Conservation (phyloP, 139 green algal genomes). For the Closterium sp. region DNA sequence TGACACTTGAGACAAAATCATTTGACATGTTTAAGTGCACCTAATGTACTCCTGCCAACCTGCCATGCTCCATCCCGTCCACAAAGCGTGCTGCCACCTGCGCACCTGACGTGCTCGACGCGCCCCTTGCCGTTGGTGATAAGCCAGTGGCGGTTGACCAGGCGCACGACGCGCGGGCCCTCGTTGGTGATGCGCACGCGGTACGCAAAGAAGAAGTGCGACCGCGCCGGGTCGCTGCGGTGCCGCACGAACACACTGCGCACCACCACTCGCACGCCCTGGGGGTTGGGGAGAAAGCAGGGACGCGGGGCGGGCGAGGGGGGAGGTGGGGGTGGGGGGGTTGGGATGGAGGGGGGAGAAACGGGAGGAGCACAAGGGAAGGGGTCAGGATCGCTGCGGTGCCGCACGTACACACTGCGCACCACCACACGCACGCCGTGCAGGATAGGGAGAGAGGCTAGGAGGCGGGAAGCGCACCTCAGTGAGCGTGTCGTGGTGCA, state of each 20-base stretch:
- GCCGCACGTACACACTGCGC: conserved; percentile 56
- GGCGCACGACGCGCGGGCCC: conserved; percentile 52
- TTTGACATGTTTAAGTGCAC: no score
- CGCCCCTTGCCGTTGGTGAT: conserved; percentile 63
- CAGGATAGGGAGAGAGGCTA: not conserved
- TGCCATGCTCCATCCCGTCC: conserved; percentile 71
- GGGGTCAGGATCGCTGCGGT: conserved; percentile 46
- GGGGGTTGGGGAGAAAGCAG: no score
- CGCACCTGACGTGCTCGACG: conserved; percentile 63
- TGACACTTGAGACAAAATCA: no score
- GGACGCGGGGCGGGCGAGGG: no score
- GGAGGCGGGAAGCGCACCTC: no score
- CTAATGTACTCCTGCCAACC: not conserved
- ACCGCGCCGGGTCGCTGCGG: conserved; percentile 51
- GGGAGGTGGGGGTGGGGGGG: no score
- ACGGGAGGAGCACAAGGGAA: not conserved
- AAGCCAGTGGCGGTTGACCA: conserved; percentile 59
- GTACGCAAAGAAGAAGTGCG: conserved; percentile 68
- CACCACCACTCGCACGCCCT: conserved; percentile 59
- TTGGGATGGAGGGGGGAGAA: not conserved
- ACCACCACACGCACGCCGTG: conserved; percentile 58
- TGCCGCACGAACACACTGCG: conserved; percentile 57
- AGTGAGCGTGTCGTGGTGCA: no score
- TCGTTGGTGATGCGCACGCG: conserved; percentile 59
- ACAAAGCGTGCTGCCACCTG: no score